phyloP scores from a whole-genome alignment of 2,329 filamentous ascomycete species.

The Venturia aucupariae region DNA sequence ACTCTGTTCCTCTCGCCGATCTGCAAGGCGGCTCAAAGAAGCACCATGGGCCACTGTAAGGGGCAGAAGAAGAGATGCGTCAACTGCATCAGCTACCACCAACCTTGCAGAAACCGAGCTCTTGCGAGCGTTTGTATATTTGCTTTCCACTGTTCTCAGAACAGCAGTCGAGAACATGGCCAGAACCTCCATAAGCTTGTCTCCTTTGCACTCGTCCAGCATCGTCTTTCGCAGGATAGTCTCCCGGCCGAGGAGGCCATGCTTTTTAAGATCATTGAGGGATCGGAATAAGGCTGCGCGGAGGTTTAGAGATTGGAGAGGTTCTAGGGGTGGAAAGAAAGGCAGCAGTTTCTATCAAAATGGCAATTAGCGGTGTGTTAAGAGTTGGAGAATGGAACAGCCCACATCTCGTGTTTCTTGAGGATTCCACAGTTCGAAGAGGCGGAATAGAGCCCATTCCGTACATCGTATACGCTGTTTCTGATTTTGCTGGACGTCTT shows the following conservation, averaged over 20 bases:
- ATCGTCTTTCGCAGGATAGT: slow-evolving; percentile 82
- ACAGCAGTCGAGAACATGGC: slow-evolving; percentile 77
- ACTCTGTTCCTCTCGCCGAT: slow-evolving; percentile 50
- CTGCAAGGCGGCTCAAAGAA: slow-evolving; percentile 52
- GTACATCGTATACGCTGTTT: slow-evolving; percentile 73
- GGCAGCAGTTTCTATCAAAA: slow-evolving; percentile 67
- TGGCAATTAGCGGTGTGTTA: not conserved
- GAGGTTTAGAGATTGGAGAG: slow-evolving; percentile 82
- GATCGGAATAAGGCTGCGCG: slow-evolving; percentile 73
- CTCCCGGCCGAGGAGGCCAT: slow-evolving; percentile 70
- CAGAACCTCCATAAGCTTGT: slow-evolving; percentile 79
- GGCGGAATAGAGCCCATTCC: slow-evolving; percentile 84
- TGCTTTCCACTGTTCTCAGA: slow-evolving; percentile 56
- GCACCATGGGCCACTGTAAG: slow-evolving; percentile 65
- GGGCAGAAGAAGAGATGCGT: slow-evolving; percentile 43
- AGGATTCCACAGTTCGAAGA: slow-evolving; percentile 77
- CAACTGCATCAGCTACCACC: slow-evolving; percentile 42
- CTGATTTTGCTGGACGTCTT: slow-evolving; percentile 60
- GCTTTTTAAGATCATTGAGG: slow-evolving; percentile 81
- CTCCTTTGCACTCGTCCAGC: slow-evolving; percentile 92
- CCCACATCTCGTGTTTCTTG: slow-evolving; percentile 63
- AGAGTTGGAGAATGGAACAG: slow-evolving; percentile 11
- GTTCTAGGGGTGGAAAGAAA: slow-evolving; percentile 84
- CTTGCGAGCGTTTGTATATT: slow-evolving; percentile 25
- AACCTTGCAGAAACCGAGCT: slow-evolving; percentile 21